phyloP scores from a whole-genome alignment of 495 filamentous ascomycete species.

The Aspergillus sparsus region DNA sequence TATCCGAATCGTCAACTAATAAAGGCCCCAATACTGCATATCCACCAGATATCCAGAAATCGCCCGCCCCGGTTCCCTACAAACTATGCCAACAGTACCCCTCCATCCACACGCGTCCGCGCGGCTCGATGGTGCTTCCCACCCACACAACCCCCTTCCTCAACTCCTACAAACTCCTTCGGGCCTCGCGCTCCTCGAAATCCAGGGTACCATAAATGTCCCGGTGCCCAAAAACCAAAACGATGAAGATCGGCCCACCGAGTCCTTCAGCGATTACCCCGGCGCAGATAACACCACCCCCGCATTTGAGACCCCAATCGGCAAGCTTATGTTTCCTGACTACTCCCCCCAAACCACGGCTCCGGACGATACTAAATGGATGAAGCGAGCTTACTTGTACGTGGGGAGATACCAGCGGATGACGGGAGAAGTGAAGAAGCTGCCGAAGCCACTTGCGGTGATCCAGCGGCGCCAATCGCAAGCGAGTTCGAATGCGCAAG shows the following conservation, averaged over 20 bases:
- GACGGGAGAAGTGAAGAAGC: constrained; percentile 85
- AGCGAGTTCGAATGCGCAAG: constrained; percentile 22
- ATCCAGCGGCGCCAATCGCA: constrained; percentile 54
- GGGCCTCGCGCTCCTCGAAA: constrained; percentile 75
- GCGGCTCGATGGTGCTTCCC: constrained; percentile 20
- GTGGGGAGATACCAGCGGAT: constrained; percentile 88
- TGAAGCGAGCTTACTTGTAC: constrained; percentile 85
- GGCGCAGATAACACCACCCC: constrained; percentile 15
- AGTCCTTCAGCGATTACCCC: constrained; percentile 25
- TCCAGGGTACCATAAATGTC: constrained; percentile 85
- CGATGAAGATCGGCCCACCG: constrained; percentile 6
- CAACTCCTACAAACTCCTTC: constrained; percentile 79
- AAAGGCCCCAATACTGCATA: not conserved
- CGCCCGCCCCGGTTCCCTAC: not conserved
- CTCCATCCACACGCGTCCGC: constrained; percentile 30
- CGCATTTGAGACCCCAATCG: constrained; percentile 58
- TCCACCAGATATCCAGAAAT: not conserved
- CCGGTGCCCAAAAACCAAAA: constrained; percentile 29
- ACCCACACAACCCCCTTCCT: constrained; percentile 67
- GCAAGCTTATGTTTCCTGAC: constrained; percentile 77
- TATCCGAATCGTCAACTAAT: too few species aligned
- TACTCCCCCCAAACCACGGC: constrained; percentile 54
- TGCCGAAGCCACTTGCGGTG: constrained; percentile 74
- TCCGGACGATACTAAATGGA: constrained; percentile 65
- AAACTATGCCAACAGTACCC: constrained; percentile 48